These are phyloP conservation scores for Suillus subluteus DNA, from an alignment of 768 basidiomycete genomes.

Conservation along the genomic window DNA sequence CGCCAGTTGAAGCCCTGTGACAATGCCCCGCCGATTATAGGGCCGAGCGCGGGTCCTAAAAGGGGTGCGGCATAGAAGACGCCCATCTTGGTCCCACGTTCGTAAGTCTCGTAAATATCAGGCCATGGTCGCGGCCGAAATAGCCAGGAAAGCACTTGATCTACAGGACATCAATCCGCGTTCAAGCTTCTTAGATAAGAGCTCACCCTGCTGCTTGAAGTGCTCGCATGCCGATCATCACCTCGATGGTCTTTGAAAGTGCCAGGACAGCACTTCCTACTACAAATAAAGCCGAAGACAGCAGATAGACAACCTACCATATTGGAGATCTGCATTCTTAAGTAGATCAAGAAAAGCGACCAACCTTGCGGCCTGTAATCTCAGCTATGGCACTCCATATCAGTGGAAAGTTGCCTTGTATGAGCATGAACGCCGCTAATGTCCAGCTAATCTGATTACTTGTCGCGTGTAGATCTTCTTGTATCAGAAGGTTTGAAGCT, in stretches of 20 bases:
- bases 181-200: conserved; percentile 6
- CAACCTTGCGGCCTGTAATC: conserved; percentile 73
- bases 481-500: conserved; percentile 70
- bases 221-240: conserved; percentile 68
- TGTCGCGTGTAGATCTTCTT: conserved; percentile 60
- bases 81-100: conserved; percentile 81
- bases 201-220: conserved; percentile 69
- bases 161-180: conserved; percentile 35
- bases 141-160: conserved; percentile 66
- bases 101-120: conserved; percentile 74
- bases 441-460: conserved; percentile 65
- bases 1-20: conserved; percentile 77
- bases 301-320: conserved; percentile 54
- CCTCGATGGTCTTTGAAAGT: conserved; percentile 51
- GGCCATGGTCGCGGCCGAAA: conserved; percentile 81
- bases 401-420: conserved; percentile 71
- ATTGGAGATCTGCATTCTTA: conserved; percentile 8
- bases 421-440: conserved; percentile 70
- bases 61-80: conserved; percentile 81
- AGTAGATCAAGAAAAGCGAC: conserved; percentile 16
- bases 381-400: conserved; percentile 75
- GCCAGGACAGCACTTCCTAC: conserved; percentile 62
- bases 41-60: conserved; percentile 73
- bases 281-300: conserved; percentile 54
- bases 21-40: conserved; percentile 70